Evolutionary conservation across 208 protist species (phyloP).

Genomic region (Crithidia sp.): DNA sequence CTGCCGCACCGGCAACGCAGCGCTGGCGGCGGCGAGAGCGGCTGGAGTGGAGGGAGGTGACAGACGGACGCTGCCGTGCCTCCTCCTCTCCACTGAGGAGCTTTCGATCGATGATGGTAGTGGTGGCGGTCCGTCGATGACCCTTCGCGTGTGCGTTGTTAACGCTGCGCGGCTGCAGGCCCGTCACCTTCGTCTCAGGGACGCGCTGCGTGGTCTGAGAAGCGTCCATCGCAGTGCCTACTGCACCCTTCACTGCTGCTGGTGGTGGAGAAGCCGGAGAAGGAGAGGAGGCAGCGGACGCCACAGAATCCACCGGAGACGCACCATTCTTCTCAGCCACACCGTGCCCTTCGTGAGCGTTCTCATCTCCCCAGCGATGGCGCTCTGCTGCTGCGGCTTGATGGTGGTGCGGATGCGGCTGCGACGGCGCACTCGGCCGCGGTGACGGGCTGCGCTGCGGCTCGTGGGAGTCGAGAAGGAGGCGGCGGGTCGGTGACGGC

Average conservation of each 20-base stretch:
- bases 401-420: not conserved
- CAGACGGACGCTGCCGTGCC: not conserved
- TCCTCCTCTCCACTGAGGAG: too few species aligned
- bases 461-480: conserved; percentile 9
- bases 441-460: conserved; percentile 12
- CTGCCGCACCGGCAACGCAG: not conserved
- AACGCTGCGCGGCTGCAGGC: conserved; percentile 5
- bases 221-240: not conserved
- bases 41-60: conserved; percentile 1
- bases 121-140: too few species aligned
- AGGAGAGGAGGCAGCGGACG: not conserved
- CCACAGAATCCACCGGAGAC: not conserved
- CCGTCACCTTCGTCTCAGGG: not conserved
- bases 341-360: not conserved
- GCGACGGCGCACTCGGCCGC: not conserved
- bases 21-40: not conserved
- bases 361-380: not conserved
- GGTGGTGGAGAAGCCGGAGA: not conserved
- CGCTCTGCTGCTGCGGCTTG: not conserved
- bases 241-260: not conserved
- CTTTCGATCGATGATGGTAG: too few species aligned
- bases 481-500: not conserved
- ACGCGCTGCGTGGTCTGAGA: not conserved
- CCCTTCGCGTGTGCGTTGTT: conserved; percentile 7
- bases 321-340: too few species aligned